Evolutionary conservation across 1,284 basidiomycete genomes (phyloP), one percentile per base, ranked within the genome.

Genomic region (Pyrrhoderma noxium): DNA sequence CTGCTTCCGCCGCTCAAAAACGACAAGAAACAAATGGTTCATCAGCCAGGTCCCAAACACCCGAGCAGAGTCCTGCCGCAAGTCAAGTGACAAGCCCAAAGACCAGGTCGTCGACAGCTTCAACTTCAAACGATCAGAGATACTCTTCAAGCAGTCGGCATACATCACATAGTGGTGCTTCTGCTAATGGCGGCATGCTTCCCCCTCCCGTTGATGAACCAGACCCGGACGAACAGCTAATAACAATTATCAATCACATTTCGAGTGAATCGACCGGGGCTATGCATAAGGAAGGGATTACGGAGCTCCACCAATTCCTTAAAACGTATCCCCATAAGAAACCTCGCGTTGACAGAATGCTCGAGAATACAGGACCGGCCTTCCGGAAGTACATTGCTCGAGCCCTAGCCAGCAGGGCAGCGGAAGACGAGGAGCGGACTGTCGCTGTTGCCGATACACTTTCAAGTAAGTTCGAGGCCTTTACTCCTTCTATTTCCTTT

Each of bases 271-370:
- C 85, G 31, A 92, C 80, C 7, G 87, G 85, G 16, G 86, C 82
- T 5, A 71, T 88, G 68, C 83, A 89, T 66, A 85, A 88, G 65
- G 85, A 93, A 68, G 93, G 92, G 3, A 94, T 99, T 53, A 93
- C 91, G n/a, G 92, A 94, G 59, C 71, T 99, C 38, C 93, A 98
- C 64, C 85, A 93, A 42, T 98, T 94, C 72, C 71, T 96, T 60
- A 95, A 95, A 67, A 82, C 83, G 25, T 83, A 97, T 62, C 95
- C 94, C 0, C 86, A 92, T 58, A 93, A 94, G 65, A 80, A 85
- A 61, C 72, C 79, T 3, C 84, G 86, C 53, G 90, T 97, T 14
- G 89, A 93, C 59, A 85, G 89, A 62, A 77, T 92, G 69, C 71
- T 92, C 3, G 86, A 91, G 61, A 79, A 83, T 2, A 90, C 89